Conservation (phyloP, 2,329 filamentous ascomycete species). For the Ophiostoma populinum region DNA sequence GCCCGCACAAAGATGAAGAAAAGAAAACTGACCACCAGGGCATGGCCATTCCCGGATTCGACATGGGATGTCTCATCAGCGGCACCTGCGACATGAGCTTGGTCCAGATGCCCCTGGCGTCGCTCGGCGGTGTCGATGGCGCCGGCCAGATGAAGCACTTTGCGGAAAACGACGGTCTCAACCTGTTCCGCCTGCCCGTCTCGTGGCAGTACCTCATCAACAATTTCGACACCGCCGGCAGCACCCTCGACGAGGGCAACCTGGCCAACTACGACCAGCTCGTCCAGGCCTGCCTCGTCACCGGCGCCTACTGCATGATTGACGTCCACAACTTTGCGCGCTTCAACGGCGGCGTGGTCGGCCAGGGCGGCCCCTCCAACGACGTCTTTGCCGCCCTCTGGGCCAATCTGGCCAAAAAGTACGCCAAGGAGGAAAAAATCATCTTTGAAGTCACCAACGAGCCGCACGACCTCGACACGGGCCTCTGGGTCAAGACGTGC, state of each 20-base stretch:
- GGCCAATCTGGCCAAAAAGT: constrained; percentile 39
- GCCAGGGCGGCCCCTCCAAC: constrained; percentile 45
- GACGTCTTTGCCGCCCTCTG: constrained; percentile 44
- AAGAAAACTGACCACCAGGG: constrained; percentile 3
- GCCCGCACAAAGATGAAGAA: neutral
- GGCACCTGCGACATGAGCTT: constrained; percentile 20
- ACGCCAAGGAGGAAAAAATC: constrained; percentile 33
- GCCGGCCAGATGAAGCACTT: constrained; percentile 39
- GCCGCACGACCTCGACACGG: constrained; percentile 42
- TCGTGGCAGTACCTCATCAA: constrained; percentile 35
- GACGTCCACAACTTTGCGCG: constrained; percentile 40
- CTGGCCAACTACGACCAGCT: constrained; percentile 29
- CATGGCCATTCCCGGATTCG: constrained; percentile 25
- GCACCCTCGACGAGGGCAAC: constrained; percentile 24
- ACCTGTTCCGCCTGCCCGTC: constrained; percentile 38
- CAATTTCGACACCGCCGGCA: constrained; percentile 25
- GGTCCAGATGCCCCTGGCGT: constrained; percentile 17
- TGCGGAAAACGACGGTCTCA: constrained; percentile 32
- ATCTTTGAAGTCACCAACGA: constrained; percentile 56
- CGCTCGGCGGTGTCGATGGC: constrained; percentile 18
- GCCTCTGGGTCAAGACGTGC: constrained; percentile 39
- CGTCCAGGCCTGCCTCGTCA: constrained; percentile 29
- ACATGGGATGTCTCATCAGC: constrained; percentile 27
- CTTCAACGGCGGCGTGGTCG: constrained; percentile 45
- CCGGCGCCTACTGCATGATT: constrained; percentile 31